Conservation (phyloP, 2,329 filamentous ascomycete species). For the Aspergillus luchuensis region DNA sequence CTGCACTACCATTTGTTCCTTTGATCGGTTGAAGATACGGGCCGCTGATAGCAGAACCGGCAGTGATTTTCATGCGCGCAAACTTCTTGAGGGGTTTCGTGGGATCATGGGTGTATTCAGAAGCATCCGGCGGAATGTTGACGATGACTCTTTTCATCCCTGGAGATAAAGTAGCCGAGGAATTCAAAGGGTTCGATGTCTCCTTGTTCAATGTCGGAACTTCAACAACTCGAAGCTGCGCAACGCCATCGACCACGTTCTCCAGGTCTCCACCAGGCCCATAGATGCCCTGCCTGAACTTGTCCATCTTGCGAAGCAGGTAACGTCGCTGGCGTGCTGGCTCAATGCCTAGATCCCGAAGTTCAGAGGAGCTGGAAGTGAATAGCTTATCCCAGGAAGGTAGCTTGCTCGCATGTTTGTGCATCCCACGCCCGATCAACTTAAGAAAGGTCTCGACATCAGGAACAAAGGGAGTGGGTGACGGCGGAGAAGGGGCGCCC, state of each 20-base stretch:
- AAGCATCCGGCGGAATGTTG: slow-evolving; percentile 59
- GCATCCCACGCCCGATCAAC: slow-evolving; percentile 85
- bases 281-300: slow-evolving; percentile 74
- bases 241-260: slow-evolving; percentile 66
- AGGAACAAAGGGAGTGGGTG: slow-evolving; percentile 81
- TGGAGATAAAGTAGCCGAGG: slow-evolving; percentile 56
- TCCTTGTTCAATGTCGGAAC: slow-evolving; percentile 44
- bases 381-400: slow-evolving; percentile 90
- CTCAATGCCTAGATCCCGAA: slow-evolving; percentile 83
- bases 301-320: slow-evolving; percentile 82
- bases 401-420: slow-evolving; percentile 81
- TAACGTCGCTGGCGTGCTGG: slow-evolving; percentile 80
- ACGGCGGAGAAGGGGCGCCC: slow-evolving; percentile 56
- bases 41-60: slow-evolving; percentile 70
- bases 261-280: slow-evolving; percentile 82
- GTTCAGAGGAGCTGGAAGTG: slow-evolving; percentile 72
- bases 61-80: slow-evolving; percentile 66
- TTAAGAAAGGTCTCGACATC: slow-evolving; percentile 83
- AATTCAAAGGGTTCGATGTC: slow-evolving; percentile 34
- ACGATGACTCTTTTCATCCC: slow-evolving; percentile 61
- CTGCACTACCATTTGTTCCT: slow-evolving; percentile 60
- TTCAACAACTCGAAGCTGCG: slow-evolving; percentile 61
- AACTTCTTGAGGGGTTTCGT: slow-evolving; percentile 56
- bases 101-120: slow-evolving; percentile 55
- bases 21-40: slow-evolving; percentile 72